Percentiles rank a stretch among this genome's conserved stretches.
Evolutionary conservation across 2,329 filamentous ascomycete genomes (phyloP).

Genomic region (Botrytis cinerea): DNA sequence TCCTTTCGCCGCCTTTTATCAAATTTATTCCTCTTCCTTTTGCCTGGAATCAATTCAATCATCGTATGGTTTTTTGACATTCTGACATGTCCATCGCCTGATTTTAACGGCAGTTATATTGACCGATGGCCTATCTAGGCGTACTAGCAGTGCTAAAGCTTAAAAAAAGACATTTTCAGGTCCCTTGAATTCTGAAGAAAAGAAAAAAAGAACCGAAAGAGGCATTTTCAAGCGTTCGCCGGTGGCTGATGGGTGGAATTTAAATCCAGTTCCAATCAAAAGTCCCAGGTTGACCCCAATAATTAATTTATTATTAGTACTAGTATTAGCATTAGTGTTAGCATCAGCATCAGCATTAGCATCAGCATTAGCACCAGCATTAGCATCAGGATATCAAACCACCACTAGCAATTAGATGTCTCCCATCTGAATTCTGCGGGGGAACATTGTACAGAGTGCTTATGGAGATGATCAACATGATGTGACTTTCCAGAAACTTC

Average conservation of each 20-base stretch:
- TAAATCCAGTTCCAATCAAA: not conserved
- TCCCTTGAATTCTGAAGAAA: not conserved
- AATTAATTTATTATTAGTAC: not conserved
- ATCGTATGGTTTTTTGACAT: constrained; percentile 24
- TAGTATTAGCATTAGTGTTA: not conserved
- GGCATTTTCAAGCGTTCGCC: not conserved
- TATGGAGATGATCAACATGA: not conserved
- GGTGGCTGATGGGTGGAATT: not conserved
- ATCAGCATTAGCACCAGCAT: too few relatives aligned
- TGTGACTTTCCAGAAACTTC: not conserved
- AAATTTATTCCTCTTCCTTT: not conserved
- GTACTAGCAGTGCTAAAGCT: not conserved
- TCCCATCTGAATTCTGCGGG: not conserved
- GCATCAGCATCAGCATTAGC: too few relatives aligned
- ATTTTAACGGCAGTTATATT: constrained; percentile 17
- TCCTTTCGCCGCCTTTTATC: not conserved
- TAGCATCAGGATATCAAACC: not conserved
- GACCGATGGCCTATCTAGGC: constrained; percentile 3
- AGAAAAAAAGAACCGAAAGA: not conserved
- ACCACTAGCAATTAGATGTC: not conserved
- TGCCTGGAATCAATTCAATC: constrained; percentile 8
- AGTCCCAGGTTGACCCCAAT: not conserved
- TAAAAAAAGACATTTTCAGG: not conserved
- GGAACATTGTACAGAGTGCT: not conserved
- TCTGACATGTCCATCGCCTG: constrained; percentile 23